Evolutionary conservation across 2,329 filamentous ascomycete genomes (phyloP), one percentile per base, ranked within the genome.

Genomic region (Verticillium longisporum): DNA sequence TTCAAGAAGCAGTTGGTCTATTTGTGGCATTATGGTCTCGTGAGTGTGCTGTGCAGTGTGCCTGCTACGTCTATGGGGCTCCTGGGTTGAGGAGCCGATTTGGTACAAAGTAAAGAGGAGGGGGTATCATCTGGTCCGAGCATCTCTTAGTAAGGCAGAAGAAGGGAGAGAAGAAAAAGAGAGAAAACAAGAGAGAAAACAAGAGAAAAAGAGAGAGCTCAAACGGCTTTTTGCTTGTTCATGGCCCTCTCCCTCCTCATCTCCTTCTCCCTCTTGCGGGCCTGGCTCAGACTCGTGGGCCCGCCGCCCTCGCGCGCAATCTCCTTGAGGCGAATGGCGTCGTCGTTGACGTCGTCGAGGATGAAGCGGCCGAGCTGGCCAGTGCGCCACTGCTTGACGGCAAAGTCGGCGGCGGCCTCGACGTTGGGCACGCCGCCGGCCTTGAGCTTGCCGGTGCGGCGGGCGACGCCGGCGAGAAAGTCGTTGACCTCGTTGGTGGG

Each of bases 401-500:
- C 79, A 83, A 91, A 91, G 38, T 92, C 76, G 2, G 93, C 93
- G 1, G 92, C 87, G 7, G 85, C 85, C 59, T 92, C 88, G 32
- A 84, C 75, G 70, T 91, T 88, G 0, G 89, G 87, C 10, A 82
- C 73, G 0, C 91, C 92, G 1, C 91, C 90, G 65, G 88, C 88
- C 56, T 82, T 81, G 58, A 98, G 74, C 65, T 91, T 85, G 7
- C 95, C 95, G 9, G 90, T 91, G 67, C 87, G 88, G 59, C 70
- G 78, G 18, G 91, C 92, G 21, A 96, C 85, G 1, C 78, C 83
- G 14, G 84, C 80, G 13, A 99, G 81, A 32, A 97, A 83, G 50
- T 84, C 81, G 56, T 82, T 76, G n/a, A 96, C 80, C 66, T 97
- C 90, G 73, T 98, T 97, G 1, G 95, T 98, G 0, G 93, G 92